phyloP scores from a whole-genome alignment of 2,329 filamentous ascomycete genomes.

The Lachnellula hyalina region DNA sequence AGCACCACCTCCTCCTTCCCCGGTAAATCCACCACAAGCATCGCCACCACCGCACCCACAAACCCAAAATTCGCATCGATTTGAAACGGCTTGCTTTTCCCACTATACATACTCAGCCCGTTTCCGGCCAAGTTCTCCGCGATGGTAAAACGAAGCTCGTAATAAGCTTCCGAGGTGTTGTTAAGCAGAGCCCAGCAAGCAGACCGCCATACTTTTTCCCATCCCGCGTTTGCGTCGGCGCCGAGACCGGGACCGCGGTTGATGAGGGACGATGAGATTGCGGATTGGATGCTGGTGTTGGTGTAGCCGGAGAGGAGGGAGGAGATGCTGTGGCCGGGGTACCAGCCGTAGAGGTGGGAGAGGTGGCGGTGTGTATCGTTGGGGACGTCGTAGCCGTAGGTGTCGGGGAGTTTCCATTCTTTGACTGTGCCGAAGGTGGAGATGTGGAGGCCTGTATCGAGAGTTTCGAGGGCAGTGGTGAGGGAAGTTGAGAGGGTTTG shows the following conservation, averaged over 20 bases:
- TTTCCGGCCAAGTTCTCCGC: constrained; percentile 46
- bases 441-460: constrained; percentile 47
- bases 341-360: constrained; percentile 52
- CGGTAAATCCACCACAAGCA: constrained; percentile 48
- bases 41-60: constrained; percentile 43
- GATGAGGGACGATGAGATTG: constrained; percentile 41
- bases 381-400: constrained; percentile 31
- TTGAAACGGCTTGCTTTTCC: constrained; percentile 45
- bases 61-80: constrained; percentile 55
- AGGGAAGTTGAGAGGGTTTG: constrained; percentile 24
- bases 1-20: constrained; percentile 35
- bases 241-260: constrained; percentile 42
- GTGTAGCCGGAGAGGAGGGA: constrained; percentile 38
- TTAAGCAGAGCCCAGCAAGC: constrained; percentile 53
- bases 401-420: constrained; percentile 43
- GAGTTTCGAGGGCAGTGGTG: constrained; percentile 36
- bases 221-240: constrained; percentile 47
- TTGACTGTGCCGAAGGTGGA: constrained; percentile 40
- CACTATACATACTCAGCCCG: constrained; percentile 47
- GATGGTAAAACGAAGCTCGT: constrained; percentile 43
- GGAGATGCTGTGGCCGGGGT: constrained; percentile 47
- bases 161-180: constrained; percentile 43
- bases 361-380: constrained; percentile 48
- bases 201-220: constrained; percentile 53
- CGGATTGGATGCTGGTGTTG: constrained; percentile 38